A percentile compares a stretch with the other conserved stretches of the same genome.
These are phyloP conservation scores for Cystobasidiaceae sp. DNA, from an alignment of 1,284 basidiomycete species.

Conservation along the genomic window DNA sequence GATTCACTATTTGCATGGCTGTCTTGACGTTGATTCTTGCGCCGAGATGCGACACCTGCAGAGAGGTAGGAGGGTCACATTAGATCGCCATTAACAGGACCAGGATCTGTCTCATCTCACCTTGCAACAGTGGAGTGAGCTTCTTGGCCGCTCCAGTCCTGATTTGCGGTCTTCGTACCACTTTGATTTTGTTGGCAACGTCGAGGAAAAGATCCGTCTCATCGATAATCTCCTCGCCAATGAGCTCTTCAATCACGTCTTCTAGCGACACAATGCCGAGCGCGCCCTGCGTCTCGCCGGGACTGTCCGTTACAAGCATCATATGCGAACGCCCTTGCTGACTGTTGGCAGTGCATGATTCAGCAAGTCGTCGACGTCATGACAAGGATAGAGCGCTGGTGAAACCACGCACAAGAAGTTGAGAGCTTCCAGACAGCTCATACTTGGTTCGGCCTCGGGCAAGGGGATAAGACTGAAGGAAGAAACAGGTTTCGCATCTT, in stretches of 20 bases:
- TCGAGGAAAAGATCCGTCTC: slow-evolving; percentile 42
- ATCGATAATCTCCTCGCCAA: slow-evolving; percentile 44
- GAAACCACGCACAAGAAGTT: slow-evolving; percentile 51
- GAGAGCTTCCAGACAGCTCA: slow-evolving; percentile 67
- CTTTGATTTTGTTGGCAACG: slow-evolving; percentile 41
- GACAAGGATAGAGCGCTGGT: neutral
- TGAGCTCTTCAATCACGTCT: slow-evolving; percentile 66
- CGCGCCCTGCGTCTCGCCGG: slow-evolving; percentile 50
- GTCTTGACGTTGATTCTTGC: neutral
- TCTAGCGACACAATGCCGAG: slow-evolving; percentile 49
- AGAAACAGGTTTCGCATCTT: slow-evolving; percentile 54
- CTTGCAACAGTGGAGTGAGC: slow-evolving; percentile 39
- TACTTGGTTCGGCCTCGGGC: slow-evolving; percentile 80
- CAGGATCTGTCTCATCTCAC: slow-evolving; percentile 2
- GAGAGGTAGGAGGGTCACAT: neutral
- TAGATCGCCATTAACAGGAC: neutral
- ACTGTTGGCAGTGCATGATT: no score
- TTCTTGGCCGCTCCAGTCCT: slow-evolving; percentile 35
- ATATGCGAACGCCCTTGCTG: slow-evolving; percentile 94
- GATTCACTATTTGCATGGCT: slow-evolving; percentile 20
- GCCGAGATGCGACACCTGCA: slow-evolving; percentile 10
- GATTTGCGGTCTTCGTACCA: slow-evolving; percentile 37
- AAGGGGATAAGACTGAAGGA: slow-evolving; percentile 57
- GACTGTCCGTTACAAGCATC: slow-evolving; percentile 70
- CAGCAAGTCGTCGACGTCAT: slow-evolving; percentile 43